Conservation (phyloP, 1,284 basidiomycete species). For the Phellinidium pouzarii region DNA sequence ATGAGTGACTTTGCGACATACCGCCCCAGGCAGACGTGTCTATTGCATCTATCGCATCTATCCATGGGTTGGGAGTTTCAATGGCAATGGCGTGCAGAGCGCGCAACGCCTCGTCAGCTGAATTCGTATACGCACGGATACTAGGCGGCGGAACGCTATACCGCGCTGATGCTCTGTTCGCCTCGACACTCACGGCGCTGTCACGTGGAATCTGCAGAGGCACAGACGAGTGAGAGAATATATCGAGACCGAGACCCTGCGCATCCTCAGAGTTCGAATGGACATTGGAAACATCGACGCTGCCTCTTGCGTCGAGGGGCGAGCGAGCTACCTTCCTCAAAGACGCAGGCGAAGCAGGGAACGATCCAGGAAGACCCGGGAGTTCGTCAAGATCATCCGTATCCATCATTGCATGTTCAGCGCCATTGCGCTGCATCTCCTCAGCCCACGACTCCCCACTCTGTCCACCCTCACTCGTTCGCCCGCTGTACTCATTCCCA, state of each 20-base stretch:
- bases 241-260: slow-evolving; percentile 14
- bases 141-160: slow-evolving; percentile 19
- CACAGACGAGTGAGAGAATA: slow-evolving; percentile 4
- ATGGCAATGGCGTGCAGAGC: slow-evolving; percentile 17
- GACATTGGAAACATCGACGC: background rate
- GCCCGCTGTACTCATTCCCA: slow-evolving; percentile 1
- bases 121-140: slow-evolving; percentile 12
- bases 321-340: background rate
- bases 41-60: background rate
- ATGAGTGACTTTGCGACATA: slow-evolving; percentile 9
- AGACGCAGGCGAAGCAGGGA: slow-evolving; percentile 14
- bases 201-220: background rate
- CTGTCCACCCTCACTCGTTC: slow-evolving; percentile 1
- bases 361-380: slow-evolving; percentile 17
- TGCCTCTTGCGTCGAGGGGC: background rate
- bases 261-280: background rate
- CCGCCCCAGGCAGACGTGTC: background rate
- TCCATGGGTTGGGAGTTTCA: slow-evolving; percentile 5
- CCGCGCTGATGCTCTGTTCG: background rate
- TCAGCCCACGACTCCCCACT: slow-evolving; percentile 15
- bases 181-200: background rate
- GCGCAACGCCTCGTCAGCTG: slow-evolving; percentile 16
- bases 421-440: slow-evolving; percentile 13
- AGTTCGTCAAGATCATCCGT: slow-evolving; percentile 13
- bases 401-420: background rate